Evolutionary conservation across 1,139 yeast genomes (phyloP), one percentile per base, ranked within the genome.

Genomic region (Magnusiomyces magnusii): DNA sequence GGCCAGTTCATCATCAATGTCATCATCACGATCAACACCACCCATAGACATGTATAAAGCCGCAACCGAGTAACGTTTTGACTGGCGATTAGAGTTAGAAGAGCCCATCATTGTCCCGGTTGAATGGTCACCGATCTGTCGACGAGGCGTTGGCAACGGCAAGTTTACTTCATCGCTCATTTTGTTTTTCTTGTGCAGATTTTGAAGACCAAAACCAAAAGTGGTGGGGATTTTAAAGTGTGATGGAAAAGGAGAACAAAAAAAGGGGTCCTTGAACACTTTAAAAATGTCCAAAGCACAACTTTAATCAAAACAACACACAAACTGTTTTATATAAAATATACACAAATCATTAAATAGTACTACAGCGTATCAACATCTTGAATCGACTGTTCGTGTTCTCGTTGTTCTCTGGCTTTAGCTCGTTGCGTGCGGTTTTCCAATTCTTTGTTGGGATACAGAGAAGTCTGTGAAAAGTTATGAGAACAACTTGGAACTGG

Each of bases 1-100:
- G n/a, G 76, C 70, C 34, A 74, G 69, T 56, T 68, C 76, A 55
- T 74, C 77, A 58, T 73, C 71, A 42, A 74, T 69, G 51, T 73
- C 76, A 57, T 70, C 74, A 60, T 73, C 76, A 23, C 69, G 63
- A 59, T 73, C 75, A 9, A 73, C 73, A 2, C 75, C 74, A 19
- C 73, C 71, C 71, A 73, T 71, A 44, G 74, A 70, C 68, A 71
- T 66, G 64, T 72, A 73, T 62, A 73, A 62, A 39, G 74, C 76
- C 1, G 75, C 74, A 19, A 73, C 75, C 41, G 75, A 71, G 59
- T 69, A 70, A 50, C 76, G 71, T 61, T 73, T 71, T 17, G 71
- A 67, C 62, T 71, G 73, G 42, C 74, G 67, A 58, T 69, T 69
- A 53, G 69, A 44, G 39, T 53, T 53, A 19, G 55, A 53, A 17